phyloP scores from a whole-genome alignment of 371 early-diverging fungal genomes.

The Gilbertella persicaria region DNA sequence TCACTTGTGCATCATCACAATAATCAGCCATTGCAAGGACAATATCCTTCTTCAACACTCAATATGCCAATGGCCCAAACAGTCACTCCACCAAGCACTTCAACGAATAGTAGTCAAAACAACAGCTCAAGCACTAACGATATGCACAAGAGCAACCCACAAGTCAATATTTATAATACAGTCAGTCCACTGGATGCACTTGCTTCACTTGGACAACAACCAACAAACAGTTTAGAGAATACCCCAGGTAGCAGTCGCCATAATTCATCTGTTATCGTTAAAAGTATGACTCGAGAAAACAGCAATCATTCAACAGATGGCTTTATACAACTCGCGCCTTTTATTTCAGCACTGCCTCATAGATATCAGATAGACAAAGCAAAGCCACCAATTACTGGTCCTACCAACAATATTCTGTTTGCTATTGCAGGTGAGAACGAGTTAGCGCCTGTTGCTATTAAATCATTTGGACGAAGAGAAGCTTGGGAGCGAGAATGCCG shows the following conservation, averaged over 20 bases:
- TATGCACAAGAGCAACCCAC: constrained; percentile 9
- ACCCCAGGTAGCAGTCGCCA: constrained; percentile 11
- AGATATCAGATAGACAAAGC: constrained; percentile 35
- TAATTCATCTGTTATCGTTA: constrained; percentile 4
- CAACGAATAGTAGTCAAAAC: constrained; percentile 7
- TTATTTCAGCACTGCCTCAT: constrained; percentile 33
- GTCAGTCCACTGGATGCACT: constrained; percentile 45
- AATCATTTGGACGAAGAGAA: constrained; percentile 50
- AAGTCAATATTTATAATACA: constrained; percentile 26
- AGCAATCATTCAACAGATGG: not conserved
- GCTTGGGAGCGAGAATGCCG: constrained; percentile 56
- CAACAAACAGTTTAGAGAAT: not conserved
- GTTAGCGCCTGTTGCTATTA: constrained; percentile 31
- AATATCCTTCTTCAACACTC: constrained; percentile 43
- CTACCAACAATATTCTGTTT: constrained; percentile 43
- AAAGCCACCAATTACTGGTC: constrained; percentile 37
- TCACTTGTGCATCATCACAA: constrained; percentile 20
- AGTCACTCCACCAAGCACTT: constrained; percentile 16
- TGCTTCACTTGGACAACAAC: constrained; percentile 34
- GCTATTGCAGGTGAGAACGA: constrained; percentile 12
- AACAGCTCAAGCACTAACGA: constrained; percentile 8
- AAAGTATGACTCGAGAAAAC: not conserved
- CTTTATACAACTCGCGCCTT: constrained; percentile 8
- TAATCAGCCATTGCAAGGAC: constrained; percentile 36
- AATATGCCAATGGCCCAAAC: constrained; percentile 46